Evolutionary conservation across 176 grass and related monocot genomes (phyloP), one percentile per base, ranked within the genome.

Genomic region (Oryza glaberrima): DNA sequence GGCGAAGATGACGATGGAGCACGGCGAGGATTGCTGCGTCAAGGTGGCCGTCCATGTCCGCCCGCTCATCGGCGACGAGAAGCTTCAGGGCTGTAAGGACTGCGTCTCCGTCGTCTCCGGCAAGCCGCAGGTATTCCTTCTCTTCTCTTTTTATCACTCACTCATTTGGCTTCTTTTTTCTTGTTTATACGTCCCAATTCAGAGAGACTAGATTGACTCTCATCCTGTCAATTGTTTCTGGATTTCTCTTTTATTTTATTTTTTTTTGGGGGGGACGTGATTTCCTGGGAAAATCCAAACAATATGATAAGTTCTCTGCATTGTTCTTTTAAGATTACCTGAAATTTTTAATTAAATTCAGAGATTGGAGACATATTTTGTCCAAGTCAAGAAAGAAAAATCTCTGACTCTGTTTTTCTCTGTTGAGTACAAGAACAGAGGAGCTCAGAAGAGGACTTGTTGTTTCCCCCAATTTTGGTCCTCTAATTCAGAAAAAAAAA

Each of bases 51-150:
- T 99, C 75, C 97, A 99, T 48, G 94, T 89, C 76, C 86, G 97
- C 72, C 97, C 97, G 48, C 90, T 99, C 87, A 91, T 99, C 90
- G 93, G 88, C 71, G 97, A 99, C 87, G 97, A 99, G 92, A 95
- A 94, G 86, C 87, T 92, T 70, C 94, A 92, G 85, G 97, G 97
- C 2, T 96, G 97, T 85, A 94, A 99, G 90, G 93, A 96, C 82
- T 99, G 97, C 77, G 92, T 97, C 77, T 16, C 85, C 84, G 85
- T 94, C 45, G 83, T 91, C n/a, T 81, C 85, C 26, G 88, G 82
- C 23, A 95, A 96, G 85, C 97, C 97, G 20, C 97, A 99, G 94
- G 97, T 44, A 44, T 73, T 14, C 77, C 23, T 41, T 76, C 22
- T 7, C 14, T 46, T 20, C 19, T 76, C 45, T 26, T 43, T 43